Evolutionary conservation across 305 asterid species (phyloP).

Genomic region (Vinca major): DNA sequence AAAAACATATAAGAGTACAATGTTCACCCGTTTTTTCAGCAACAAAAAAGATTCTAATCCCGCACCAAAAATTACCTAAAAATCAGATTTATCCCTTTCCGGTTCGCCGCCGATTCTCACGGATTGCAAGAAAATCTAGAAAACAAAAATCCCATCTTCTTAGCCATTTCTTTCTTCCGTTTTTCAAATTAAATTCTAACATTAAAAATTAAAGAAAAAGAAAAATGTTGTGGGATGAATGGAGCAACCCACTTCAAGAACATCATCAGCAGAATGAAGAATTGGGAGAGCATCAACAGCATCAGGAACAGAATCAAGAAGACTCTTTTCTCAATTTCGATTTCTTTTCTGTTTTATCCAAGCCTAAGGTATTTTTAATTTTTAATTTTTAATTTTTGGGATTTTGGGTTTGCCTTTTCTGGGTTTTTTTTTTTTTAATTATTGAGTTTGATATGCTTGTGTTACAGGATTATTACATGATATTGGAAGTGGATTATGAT

Average conservation of each 20-base stretch:
- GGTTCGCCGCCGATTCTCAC: neutral
- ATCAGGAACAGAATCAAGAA: slow-evolving; percentile 17
- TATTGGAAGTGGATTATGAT: slow-evolving; percentile 76
- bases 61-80: neutral
- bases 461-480: slow-evolving; percentile 66
- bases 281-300: neutral
- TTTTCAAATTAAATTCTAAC: neutral
- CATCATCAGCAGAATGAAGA: slow-evolving; percentile 12
- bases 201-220: neutral
- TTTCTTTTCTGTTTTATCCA: slow-evolving; percentile 47
- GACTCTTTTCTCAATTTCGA: slow-evolving; percentile 50
- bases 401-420: neutral
- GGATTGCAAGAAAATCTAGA: neutral
- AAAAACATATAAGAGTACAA: too few species aligned
- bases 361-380: slow-evolving; percentile 48
- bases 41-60: neutral
- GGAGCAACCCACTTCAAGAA: slow-evolving; percentile 35
- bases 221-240: slow-evolving; percentile 68
- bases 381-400: neutral
- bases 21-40: too few species aligned
- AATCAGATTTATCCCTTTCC: neutral
- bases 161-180: neutral
- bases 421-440: slow-evolving; percentile 3
- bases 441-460: slow-evolving; percentile 3
- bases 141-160: neutral